These are phyloP conservation scores for Hirsutella thompsonii DNA, from an alignment of 2,329 filamentous ascomycete species.

Conservation along the genomic window DNA sequence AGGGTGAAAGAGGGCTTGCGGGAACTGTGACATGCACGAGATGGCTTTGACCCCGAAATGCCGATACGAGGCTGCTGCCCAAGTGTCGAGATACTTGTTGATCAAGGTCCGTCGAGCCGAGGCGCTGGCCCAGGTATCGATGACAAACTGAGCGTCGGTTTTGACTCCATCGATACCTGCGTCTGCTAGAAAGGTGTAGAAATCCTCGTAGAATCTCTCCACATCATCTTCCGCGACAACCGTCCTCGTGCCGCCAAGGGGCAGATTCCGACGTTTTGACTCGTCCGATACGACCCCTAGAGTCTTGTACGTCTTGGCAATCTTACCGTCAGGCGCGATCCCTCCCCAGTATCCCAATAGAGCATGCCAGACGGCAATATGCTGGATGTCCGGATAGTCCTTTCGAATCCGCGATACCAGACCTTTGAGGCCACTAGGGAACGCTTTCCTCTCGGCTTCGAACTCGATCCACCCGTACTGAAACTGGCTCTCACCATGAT, in stretches of 20 bases:
- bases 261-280: constrained; percentile 30
- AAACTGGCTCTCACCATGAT: constrained; percentile 35
- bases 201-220: constrained; percentile 71
- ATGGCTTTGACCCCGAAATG: constrained; percentile 70
- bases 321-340: constrained; percentile 58
- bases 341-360: constrained; percentile 86
- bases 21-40: constrained; percentile 89
- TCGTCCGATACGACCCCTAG: constrained; percentile 40
- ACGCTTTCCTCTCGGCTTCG: constrained; percentile 68
- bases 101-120: constrained; percentile 59
- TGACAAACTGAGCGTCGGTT: constrained; percentile 82
- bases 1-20: constrained; percentile 74
- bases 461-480: constrained; percentile 65
- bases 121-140: constrained; percentile 62
- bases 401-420: constrained; percentile 57
- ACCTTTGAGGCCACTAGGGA: constrained; percentile 66
- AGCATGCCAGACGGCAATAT: constrained; percentile 92
- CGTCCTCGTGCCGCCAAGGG: constrained; percentile 51
- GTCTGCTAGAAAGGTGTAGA: constrained; percentile 67
- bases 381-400: constrained; percentile 58
- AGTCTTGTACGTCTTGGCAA: constrained; percentile 71
- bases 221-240: constrained; percentile 67
- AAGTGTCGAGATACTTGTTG: constrained; percentile 70
- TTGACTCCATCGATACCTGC: constrained; percentile 80
- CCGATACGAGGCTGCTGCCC: constrained; percentile 64